Conservation (phyloP, 768 basidiomycete species). For the Erythrobasidium yunnanense region DNA sequence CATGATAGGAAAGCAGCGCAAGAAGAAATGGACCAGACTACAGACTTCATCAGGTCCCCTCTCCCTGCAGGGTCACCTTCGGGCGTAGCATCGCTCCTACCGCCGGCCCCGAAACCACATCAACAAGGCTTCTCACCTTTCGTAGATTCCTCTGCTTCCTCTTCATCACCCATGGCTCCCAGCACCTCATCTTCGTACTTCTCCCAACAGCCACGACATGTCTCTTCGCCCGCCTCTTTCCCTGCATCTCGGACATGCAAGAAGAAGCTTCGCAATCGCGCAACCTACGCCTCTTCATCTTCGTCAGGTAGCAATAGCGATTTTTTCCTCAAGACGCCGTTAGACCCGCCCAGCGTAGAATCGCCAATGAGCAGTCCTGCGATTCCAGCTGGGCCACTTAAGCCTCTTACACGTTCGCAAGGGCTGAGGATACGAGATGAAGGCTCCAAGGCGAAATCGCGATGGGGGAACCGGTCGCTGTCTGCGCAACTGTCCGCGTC, state of each 20-base stretch:
- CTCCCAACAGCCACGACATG: neutral
- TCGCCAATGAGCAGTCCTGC: too few relatives aligned
- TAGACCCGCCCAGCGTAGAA: too few relatives aligned
- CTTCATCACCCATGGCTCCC: neutral
- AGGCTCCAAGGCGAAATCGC: neutral
- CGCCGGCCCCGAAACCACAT: slow-evolving; percentile 24
- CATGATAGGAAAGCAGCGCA: neutral
- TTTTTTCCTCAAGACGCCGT: too few relatives aligned
- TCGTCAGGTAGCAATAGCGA: neutral
- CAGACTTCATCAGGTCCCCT: neutral
- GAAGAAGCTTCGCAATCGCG: neutral
- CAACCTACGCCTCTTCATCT: neutral
- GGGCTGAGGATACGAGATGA: slow-evolving; percentile 17
- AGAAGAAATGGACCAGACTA: neutral
- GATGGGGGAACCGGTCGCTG: slow-evolving; percentile 9
- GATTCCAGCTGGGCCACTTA: neutral
- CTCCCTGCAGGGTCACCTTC: neutral
- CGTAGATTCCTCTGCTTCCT: neutral
- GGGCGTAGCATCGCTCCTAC: neutral
- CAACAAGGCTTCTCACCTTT: slow-evolving; percentile 23
- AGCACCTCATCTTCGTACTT: too few relatives aligned
- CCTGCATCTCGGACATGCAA: neutral
- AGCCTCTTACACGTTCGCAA: slow-evolving; percentile 18
- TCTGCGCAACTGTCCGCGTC: slow-evolving; percentile 12
- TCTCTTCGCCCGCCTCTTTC: neutral